Base-by-base conservation (phyloP, 768 basidiomycete species). In the Gloeophyllum trabeum region DNA sequence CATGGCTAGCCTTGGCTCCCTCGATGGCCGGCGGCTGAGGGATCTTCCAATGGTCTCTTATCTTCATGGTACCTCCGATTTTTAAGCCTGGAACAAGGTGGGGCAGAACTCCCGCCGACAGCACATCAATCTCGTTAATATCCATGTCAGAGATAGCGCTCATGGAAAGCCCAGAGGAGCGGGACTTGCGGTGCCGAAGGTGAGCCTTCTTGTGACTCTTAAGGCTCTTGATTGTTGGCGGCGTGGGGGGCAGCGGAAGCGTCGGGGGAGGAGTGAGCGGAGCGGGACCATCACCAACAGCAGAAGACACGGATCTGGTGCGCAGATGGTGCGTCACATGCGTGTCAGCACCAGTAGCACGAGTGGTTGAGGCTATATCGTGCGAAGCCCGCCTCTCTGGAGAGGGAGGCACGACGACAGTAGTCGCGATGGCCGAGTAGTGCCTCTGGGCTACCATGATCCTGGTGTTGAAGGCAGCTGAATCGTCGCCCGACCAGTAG, bases 381-480 rank as follows among this genome's bases (percentile, higher is more conserved):
- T 61, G 43, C 61, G 44, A 2, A 51, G 24, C 12, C 16, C 42
- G 39, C 48, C 59, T 64, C 24, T 71, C 67, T 18, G 69, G 67
- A 3, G 73, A 73, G 5, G 63, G 59, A 21, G 74, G 63, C 26
- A 83, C 63, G 3, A 76, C 61, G 24, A 84, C 59, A 3, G 79
- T 82, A 43, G 75, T 76, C 2, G 81, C 82, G 37, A 83, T 61
- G 1, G 80, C 63, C 3, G 82, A 84, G 50, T 81, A 83, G 55
- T 84, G 82, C 36, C 76, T 65, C 54, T 84, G 77, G 0, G 81
- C 82, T 41, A 81, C 60, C 80, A 84, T 81, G 51, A 84, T 78
- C 45, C 62, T 64, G 23, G 74, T 73, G 4, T 70, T 68, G 47
- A 67, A 69, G 0, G 62, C 70, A 28, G 73, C 45, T 35, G 66